These are phyloP conservation scores for Podaxis pistillaris DNA, from an alignment of 768 basidiomycete genomes.

Conservation along the genomic window DNA sequence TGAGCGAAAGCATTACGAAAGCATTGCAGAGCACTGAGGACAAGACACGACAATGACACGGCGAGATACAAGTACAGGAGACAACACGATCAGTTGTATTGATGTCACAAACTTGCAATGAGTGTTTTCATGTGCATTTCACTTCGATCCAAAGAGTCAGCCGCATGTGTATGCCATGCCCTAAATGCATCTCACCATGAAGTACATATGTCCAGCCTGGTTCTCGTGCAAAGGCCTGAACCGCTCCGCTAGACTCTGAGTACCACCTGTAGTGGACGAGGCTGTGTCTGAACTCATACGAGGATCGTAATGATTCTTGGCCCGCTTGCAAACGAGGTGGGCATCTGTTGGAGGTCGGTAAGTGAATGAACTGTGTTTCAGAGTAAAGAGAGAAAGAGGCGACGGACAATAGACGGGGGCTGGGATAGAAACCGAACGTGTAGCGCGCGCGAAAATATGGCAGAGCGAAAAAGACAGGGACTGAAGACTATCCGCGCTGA, in stretches of 20 bases:
- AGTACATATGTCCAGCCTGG: slow-evolving; percentile 58
- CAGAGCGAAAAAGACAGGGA: slow-evolving; percentile 69
- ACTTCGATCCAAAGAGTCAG: neutral
- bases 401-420: slow-evolving; percentile 79
- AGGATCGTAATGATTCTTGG: slow-evolving; percentile 80
- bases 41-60: neutral
- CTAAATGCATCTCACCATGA: slow-evolving; percentile 37
- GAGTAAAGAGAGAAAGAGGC: neutral
- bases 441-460: slow-evolving; percentile 79
- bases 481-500: slow-evolving; percentile 66
- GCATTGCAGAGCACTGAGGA: neutral
- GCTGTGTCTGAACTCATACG: slow-evolving; percentile 55
- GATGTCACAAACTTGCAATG: too few relatives aligned
- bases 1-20: neutral
- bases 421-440: slow-evolving; percentile 82
- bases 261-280: slow-evolving; percentile 46
- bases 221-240: slow-evolving; percentile 58
- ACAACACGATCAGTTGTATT: neutral
- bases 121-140: neutral
- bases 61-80: neutral
- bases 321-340: slow-evolving; percentile 78
- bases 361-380: neutral
- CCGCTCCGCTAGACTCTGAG: slow-evolving; percentile 41
- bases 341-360: slow-evolving; percentile 52
- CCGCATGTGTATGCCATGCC: neutral